A percentile compares a stretch with the other conserved stretches of the same genome.
These are phyloP conservation scores for Takakia lepidozioides DNA, from an alignment of 225 moss, liverwort and hornwort genomes.

Conservation along the genomic window DNA sequence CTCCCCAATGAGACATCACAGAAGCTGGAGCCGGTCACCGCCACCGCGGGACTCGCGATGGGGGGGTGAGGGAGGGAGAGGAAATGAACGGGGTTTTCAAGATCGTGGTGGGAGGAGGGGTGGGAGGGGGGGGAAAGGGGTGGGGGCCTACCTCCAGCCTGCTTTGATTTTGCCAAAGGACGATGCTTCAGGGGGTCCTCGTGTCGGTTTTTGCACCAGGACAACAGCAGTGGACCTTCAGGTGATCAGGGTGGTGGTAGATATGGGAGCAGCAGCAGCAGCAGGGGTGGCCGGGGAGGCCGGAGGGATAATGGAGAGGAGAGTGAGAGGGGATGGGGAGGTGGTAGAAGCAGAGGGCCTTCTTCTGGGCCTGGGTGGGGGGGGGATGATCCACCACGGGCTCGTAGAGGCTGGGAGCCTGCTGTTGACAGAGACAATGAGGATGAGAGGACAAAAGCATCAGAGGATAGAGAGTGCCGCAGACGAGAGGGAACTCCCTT, in stretches of 20 bases:
- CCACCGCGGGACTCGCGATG: slow-evolving; percentile 34
- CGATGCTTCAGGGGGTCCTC: slow-evolving; percentile 51
- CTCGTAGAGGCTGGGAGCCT: slow-evolving; percentile 28
- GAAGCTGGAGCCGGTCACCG: slow-evolving; percentile 66
- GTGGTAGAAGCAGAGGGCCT: slow-evolving; percentile 16
- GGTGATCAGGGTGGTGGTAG: slow-evolving; percentile 30
- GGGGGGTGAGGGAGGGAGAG: slow-evolving; percentile 55
- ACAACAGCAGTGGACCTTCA: slow-evolving; percentile 31
- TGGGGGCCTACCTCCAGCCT: slow-evolving; percentile 21
- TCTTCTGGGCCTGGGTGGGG: slow-evolving; percentile 20
- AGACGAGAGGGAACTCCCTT: slow-evolving; percentile 31
- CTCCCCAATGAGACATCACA: slow-evolving; percentile 61
- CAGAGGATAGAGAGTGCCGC: slow-evolving; percentile 21
- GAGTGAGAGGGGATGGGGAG: slow-evolving; percentile 26
- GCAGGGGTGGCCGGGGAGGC: slow-evolving; percentile 32
- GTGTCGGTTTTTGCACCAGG: slow-evolving; percentile 60
- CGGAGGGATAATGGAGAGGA: slow-evolving; percentile 30
- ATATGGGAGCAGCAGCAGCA: slow-evolving; percentile 23
- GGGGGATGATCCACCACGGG: slow-evolving; percentile 26
- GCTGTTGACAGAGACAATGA: slow-evolving; percentile 27
- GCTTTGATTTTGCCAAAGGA: slow-evolving; percentile 55
- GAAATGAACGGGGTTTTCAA: slow-evolving; percentile 49
- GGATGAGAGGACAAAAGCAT: slow-evolving; percentile 18
- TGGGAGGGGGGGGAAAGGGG: slow-evolving; percentile 51
- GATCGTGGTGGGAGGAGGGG: slow-evolving; percentile 35